Conservation (phyloP, 176 grass and related monocot genomes). For the Coix lacrymajobi region DNA sequence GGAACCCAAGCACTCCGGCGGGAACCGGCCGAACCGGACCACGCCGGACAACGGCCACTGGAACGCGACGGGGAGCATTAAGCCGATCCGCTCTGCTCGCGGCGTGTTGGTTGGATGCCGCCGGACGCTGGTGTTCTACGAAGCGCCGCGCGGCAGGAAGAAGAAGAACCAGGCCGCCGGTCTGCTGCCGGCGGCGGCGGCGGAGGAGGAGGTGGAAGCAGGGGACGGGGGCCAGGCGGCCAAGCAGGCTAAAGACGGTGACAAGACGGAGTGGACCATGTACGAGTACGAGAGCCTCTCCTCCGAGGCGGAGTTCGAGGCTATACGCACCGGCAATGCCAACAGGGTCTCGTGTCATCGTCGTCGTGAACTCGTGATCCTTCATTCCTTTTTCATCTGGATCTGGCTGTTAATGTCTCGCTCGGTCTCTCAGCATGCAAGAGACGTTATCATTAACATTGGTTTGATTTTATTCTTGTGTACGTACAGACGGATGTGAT, state of each 20-base stretch:
- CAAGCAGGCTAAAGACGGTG: not conserved
- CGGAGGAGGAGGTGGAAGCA: not conserved
- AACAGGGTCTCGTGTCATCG: not conserved
- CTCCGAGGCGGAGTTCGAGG: not conserved
- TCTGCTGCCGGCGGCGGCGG: not conserved
- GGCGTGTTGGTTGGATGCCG: not conserved
- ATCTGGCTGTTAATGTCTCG: not conserved
- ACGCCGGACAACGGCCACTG: not conserved
- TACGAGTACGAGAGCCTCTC: slow-evolving; percentile 28
- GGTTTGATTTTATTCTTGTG: not conserved
- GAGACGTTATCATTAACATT: not conserved
- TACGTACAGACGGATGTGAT: not conserved
- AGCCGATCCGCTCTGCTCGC: not conserved
- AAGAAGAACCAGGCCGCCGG: not conserved
- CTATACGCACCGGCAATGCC: not conserved
- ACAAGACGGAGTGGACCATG: slow-evolving; percentile 27
- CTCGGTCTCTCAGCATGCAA: not conserved
- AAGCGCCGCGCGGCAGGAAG: not conserved
- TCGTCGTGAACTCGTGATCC: not conserved
- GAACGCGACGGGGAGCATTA: slow-evolving; percentile 28
- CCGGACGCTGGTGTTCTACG: slow-evolving; percentile 26
- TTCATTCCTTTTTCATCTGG: not conserved
- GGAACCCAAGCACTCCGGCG: not conserved
- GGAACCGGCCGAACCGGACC: slow-evolving; percentile 17
- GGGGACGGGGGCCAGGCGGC: not conserved